Evolutionary conservation across 139 green algal genomes (phyloP).

Genomic region (Coccomyxa sp.): DNA sequence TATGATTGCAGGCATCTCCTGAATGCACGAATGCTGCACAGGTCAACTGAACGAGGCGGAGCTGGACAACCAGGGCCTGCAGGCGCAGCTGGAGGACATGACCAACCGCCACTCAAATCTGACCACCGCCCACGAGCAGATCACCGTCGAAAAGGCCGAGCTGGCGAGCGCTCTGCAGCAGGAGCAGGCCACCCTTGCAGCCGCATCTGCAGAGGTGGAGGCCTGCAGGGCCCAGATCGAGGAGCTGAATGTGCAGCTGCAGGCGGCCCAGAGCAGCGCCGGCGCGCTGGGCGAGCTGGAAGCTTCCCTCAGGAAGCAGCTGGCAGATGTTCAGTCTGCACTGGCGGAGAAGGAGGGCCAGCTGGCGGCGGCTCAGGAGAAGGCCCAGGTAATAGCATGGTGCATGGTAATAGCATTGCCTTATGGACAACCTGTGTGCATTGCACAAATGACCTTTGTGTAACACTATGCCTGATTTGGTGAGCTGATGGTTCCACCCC

Average conservation of each 20-base stretch:
- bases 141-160: neutral
- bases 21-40: neutral
- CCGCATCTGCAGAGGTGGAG: neutral
- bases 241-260: neutral
- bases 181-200: neutral
- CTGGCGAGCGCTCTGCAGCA: neutral
- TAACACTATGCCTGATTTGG: too few species aligned
- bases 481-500: too few species aligned
- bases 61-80: conserved; percentile 17
- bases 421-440: too few species aligned
- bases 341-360: neutral
- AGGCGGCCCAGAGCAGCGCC: neutral
- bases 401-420: too few species aligned
- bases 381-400: neutral
- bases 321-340: neutral
- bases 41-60: conserved; percentile 25
- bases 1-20: too few species aligned
- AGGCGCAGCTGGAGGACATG: conserved; percentile 1
- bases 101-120: neutral
- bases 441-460: too few species aligned
- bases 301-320: neutral
- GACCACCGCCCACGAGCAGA: neutral
- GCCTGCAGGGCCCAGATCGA: neutral
- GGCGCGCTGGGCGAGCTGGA: neutral
- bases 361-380: neutral